Base-by-base conservation (phyloP, 1,284 basidiomycete genomes). In the Ganoderma sinense region DNA sequence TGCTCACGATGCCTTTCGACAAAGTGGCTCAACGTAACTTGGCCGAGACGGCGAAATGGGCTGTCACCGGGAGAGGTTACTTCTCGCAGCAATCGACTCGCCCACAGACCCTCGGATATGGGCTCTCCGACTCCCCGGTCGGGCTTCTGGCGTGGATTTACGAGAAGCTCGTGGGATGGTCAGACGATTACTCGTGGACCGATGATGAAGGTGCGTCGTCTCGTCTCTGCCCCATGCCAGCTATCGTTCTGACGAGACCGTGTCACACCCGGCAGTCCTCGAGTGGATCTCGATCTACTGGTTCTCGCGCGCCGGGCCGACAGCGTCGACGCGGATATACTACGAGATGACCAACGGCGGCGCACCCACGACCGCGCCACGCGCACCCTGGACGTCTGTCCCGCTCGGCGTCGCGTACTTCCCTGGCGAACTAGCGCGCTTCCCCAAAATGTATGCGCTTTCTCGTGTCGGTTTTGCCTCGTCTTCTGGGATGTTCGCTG, bases 101-200 rank as follows among this genome's bases (percentile, higher is more conserved):
- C 65, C 89, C 89, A 0, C 87, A 89, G 73, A 90, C 88, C 0
- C 74, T 90, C 3, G 88, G 87, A 0, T 89, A 89, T 70, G 75
- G 80, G 13, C 79, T 90, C 0, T 77, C 83, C 0, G 89, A 90
- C 72, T 89, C 87, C 18, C 89, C 89, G 20, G 80, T 83, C 7
- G 88, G 86, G 0, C 74, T 90, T 16, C 81, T 90, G 2, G 86
- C n/a, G n/a, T n/a, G n/a, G n/a, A n/a, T n/a, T n/a, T 48, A 62
- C 43, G 61, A 62, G 14, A 62, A 62, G 29, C 61, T 62, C 10
- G 61, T 62, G 16, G 29, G 0, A 4, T 45, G 43, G 61, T 31
- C 41, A 3, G 61, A 62, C 29, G 14, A 20, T 0, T 62, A 36
- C 43, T 41, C 40, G 5, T 62, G 61, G 61, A 48, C 40, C 4